Conservation (phyloP, 169 alveolate genomes). For the Cryptosporidium sp. region DNA sequence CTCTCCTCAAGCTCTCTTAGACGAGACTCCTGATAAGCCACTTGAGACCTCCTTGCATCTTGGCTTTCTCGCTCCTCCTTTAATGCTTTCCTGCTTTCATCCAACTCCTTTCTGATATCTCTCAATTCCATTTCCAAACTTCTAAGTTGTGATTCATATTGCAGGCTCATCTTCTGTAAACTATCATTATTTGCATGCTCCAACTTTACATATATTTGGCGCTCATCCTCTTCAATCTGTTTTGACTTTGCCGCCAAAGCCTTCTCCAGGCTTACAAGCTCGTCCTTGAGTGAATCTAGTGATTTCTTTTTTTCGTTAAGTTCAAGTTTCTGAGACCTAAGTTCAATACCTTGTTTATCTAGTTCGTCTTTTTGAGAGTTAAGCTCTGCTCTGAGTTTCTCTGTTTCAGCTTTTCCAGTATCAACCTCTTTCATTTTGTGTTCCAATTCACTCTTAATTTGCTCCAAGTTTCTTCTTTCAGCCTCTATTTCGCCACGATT, state of each 20-base stretch:
- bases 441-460: slow-evolving; percentile 40
- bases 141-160: slow-evolving; percentile 21
- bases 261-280: slow-evolving; percentile 12
- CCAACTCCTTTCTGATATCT: slow-evolving; percentile 22
- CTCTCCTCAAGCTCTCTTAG: slow-evolving; percentile 27
- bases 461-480: slow-evolving; percentile 4
- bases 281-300: slow-evolving; percentile 20
- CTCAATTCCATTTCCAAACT: slow-evolving; percentile 12
- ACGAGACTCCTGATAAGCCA: slow-evolving; percentile 23
- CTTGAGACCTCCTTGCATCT: neutral
- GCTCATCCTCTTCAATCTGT: slow-evolving; percentile 34
- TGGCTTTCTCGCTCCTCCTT: slow-evolving; percentile 24
- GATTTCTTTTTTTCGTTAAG: slow-evolving; percentile 8
- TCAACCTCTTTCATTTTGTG: neutral
- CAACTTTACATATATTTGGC: slow-evolving; percentile 14
- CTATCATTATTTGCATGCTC: slow-evolving; percentile 13
- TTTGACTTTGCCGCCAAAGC: neutral
- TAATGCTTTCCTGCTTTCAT: neutral
- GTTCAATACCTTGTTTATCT: slow-evolving; percentile 18
- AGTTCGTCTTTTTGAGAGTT: slow-evolving; percentile 15
- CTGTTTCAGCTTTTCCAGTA: neutral
- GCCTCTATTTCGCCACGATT: slow-evolving; percentile 10
- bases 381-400: slow-evolving; percentile 9
- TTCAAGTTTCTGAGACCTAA: slow-evolving; percentile 25
- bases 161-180: neutral